These are phyloP conservation scores for Canna indica DNA, from an alignment of 176 grass and related monocot genomes.

Conservation along the genomic window DNA sequence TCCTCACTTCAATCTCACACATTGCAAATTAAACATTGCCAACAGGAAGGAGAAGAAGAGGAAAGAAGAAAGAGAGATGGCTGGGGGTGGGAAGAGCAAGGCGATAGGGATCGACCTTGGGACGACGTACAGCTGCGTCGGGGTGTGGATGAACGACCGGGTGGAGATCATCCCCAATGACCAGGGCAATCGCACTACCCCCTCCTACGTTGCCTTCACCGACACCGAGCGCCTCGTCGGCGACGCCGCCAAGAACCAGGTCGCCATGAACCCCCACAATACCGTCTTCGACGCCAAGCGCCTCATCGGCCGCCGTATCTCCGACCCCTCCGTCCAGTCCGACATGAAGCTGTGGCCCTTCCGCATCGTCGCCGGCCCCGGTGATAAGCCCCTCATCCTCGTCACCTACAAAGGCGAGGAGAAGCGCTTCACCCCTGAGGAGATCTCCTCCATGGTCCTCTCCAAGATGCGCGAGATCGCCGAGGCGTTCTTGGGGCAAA, in stretches of 20 bases:
- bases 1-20: neutral
- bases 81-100: neutral
- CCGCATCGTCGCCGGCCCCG: neutral
- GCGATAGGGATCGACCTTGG: conserved; percentile 21
- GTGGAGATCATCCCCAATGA: conserved; percentile 25
- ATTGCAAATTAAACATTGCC: neutral
- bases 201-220: conserved; percentile 21
- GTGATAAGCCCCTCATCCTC: conserved; percentile 17
- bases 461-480: conserved; percentile 24
- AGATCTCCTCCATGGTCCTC: conserved; percentile 24
- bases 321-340: conserved; percentile 12
- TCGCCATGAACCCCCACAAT: conserved; percentile 24
- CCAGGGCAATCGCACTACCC: conserved; percentile 23
- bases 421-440: conserved; percentile 21
- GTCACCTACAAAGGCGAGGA: conserved; percentile 23
- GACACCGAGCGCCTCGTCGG: conserved; percentile 18
- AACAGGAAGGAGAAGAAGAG: neutral
- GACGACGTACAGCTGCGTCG: conserved; percentile 25
- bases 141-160: conserved; percentile 18
- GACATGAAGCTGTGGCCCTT: conserved; percentile 26
- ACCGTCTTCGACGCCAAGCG: conserved; percentile 24
- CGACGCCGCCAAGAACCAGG: conserved; percentile 14
- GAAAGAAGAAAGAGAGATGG: neutral
- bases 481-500: conserved; percentile 23
- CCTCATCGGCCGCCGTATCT: conserved; percentile 14